Evolutionary conservation across 2,329 filamentous ascomycete genomes (phyloP).

Genomic region (Nakataea oryzae): DNA sequence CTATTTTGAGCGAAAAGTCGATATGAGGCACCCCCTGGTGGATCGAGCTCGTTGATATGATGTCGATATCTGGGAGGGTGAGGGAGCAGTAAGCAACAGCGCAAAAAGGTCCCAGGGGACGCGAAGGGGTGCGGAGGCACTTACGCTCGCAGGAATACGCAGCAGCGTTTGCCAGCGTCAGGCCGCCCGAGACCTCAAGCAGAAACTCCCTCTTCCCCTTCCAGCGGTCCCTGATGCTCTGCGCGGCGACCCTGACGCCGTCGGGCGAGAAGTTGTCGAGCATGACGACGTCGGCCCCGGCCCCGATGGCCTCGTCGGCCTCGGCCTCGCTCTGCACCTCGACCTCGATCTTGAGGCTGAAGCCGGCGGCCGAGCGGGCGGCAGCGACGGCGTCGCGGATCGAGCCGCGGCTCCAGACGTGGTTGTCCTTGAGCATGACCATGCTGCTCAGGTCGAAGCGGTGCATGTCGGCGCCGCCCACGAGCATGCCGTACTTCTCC

Average conservation of each 20-base stretch:
- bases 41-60: slow-evolving; percentile 92
- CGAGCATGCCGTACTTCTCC: slow-evolving; percentile 96
- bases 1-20: slow-evolving; percentile 92
- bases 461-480: slow-evolving; percentile 86
- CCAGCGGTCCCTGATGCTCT: slow-evolving; percentile 71
- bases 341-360: slow-evolving; percentile 90
- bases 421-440: slow-evolving; percentile 99
- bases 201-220: slow-evolving; percentile 62
- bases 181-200: slow-evolving; percentile 84
- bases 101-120: slow-evolving; percentile 8
- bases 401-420: slow-evolving; percentile 82
- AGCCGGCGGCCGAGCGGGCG: slow-evolving; percentile 76
- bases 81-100: slow-evolving; percentile 1
- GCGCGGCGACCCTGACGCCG: slow-evolving; percentile 65
- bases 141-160: slow-evolving; percentile 66
- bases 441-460: slow-evolving; percentile 85
- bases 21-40: slow-evolving; percentile 91
- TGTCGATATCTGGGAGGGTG: slow-evolving; percentile 64
- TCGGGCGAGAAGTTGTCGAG: slow-evolving; percentile 86
- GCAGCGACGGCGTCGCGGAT: slow-evolving; percentile 80
- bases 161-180: slow-evolving; percentile 76
- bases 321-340: slow-evolving; percentile 84
- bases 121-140: slow-evolving; percentile 15
- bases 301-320: slow-evolving; percentile 81
- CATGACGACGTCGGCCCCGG: slow-evolving; percentile 94